A percentile compares a stretch with the other conserved stretches of the same genome.
Evolutionary conservation across 1,284 basidiomycete genomes (phyloP).

Genomic region (Boletellus sp.): DNA sequence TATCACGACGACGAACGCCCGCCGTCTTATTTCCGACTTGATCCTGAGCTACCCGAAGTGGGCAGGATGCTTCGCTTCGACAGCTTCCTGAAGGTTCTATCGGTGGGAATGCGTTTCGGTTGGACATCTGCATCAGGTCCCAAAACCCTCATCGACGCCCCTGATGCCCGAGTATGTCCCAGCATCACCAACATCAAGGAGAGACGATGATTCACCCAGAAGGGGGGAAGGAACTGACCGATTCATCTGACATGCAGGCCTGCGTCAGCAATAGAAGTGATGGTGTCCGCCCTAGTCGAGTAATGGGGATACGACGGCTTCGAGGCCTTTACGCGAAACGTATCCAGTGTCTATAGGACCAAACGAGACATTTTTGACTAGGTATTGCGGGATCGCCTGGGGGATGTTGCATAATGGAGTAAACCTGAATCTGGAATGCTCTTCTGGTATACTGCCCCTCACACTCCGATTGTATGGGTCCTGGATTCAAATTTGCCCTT

Average conservation of each 20-base stretch:
- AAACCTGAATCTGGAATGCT: constrained; percentile 85
- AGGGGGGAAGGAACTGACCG: constrained; percentile 40
- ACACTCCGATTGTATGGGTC: not conserved
- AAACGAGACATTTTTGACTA: constrained; percentile 78
- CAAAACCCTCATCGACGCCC: constrained; percentile 62
- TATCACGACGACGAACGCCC: constrained; percentile 58
- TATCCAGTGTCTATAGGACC: constrained; percentile 73
- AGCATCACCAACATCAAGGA: not conserved
- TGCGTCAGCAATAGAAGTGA: constrained; percentile 72
- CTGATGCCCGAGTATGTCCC: constrained; percentile 61
- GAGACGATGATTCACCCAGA: not conserved
- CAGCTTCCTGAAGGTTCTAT: constrained; percentile 82
- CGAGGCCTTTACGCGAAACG: constrained; percentile 60
- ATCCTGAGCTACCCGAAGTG: constrained; percentile 50
- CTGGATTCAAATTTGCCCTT: constrained; percentile 6
- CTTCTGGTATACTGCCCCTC: constrained; percentile 57
- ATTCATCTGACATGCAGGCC: constrained; percentile 73
- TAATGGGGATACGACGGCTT: constrained; percentile 79
- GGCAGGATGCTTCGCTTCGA: constrained; percentile 81
- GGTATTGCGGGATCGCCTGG: constrained; percentile 70
- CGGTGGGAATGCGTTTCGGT: constrained; percentile 74
- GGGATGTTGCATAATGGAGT: constrained; percentile 76
- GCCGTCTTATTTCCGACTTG: constrained; percentile 75
- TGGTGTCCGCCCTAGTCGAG: constrained; percentile 63
- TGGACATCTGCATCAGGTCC: constrained; percentile 69